These are phyloP conservation scores for Phialemoniopsis sp. DNA, from an alignment of 2,329 filamentous ascomycete genomes.

Conservation along the genomic window DNA sequence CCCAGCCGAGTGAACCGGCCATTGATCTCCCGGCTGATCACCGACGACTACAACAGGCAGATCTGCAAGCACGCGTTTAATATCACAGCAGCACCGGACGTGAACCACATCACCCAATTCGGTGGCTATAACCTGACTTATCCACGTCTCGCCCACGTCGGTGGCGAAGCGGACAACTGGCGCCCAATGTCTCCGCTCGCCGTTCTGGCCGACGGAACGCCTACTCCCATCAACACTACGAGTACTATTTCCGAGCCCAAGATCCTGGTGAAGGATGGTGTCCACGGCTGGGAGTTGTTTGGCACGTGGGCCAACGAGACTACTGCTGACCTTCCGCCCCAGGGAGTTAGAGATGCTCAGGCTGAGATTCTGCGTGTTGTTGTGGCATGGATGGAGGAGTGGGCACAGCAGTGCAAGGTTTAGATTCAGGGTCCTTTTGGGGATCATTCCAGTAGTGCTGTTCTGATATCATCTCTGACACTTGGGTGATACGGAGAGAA, in stretches of 20 bases:
- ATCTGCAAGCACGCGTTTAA: slow-evolving; percentile 68
- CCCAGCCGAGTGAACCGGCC: too few relatives aligned
- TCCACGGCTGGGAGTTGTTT: slow-evolving; percentile 81
- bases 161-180: slow-evolving; percentile 80
- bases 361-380: too few relatives aligned
- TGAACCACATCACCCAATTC: slow-evolving; percentile 68
- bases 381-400: too few relatives aligned
- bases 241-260: slow-evolving; percentile 66
- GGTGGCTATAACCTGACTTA: slow-evolving; percentile 72
- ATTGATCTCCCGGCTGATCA: slow-evolving; percentile 66
- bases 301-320: slow-evolving; percentile 62
- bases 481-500: too few relatives aligned
- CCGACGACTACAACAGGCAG: slow-evolving; percentile 56
- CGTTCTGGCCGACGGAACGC: slow-evolving; percentile 49
- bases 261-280: slow-evolving; percentile 67
- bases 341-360: too few relatives aligned
- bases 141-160: slow-evolving; percentile 71
- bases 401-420: too few relatives aligned
- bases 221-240: slow-evolving; percentile 48
- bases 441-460: too few relatives aligned
- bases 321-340: slow-evolving; percentile 2
- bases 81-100: slow-evolving; percentile 58
- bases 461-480: too few relatives aligned
- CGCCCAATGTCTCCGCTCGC: slow-evolving; percentile 68
- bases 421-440: too few relatives aligned